Evolutionary conservation across 2,329 filamentous ascomycete genomes (phyloP).

Genomic region (Aquanectria penicillioides): DNA sequence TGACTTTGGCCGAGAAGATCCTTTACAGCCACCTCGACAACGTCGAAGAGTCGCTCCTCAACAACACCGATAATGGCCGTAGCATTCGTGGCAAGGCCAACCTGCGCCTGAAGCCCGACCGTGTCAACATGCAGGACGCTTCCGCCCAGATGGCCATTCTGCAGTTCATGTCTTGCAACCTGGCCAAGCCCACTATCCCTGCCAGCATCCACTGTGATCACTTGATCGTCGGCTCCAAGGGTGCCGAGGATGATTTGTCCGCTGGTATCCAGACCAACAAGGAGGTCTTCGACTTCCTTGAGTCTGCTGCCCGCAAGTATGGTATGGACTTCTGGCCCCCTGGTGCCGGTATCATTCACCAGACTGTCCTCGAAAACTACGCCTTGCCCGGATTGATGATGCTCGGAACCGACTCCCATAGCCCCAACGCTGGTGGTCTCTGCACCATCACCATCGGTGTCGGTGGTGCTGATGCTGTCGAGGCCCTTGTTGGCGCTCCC

Average conservation of each 20-base stretch:
- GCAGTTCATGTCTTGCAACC: conserved; percentile 97
- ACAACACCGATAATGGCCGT: conserved; percentile 83
- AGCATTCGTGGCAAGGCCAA: conserved; percentile 89
- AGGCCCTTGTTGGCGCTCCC: conserved; percentile 93
- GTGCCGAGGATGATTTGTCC: conserved; percentile 85
- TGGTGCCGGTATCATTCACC: conserved; percentile 94
- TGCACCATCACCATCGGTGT: conserved; percentile 96
- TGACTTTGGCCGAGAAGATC: conserved; percentile 98
- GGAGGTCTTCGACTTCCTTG: conserved; percentile 97
- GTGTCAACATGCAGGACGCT: conserved; percentile 99
- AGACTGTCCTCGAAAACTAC: conserved; percentile 98
- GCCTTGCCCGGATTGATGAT: conserved; percentile 98
- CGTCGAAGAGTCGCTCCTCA: conserved; percentile 86
- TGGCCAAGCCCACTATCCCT: conserved; percentile 89
- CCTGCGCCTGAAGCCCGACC: conserved; percentile 95
- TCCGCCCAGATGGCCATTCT: conserved; percentile 98
- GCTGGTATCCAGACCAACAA: conserved; percentile 90
- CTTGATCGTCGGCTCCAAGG: conserved; percentile 94
- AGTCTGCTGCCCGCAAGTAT: conserved; percentile 90
- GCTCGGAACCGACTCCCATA: conserved; percentile 97
- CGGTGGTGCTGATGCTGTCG: conserved; percentile 95
- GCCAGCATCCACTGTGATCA: conserved; percentile 99
- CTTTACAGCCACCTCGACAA: conserved; percentile 95
- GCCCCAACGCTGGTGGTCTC: conserved; percentile 94
- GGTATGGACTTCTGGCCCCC: conserved; percentile 97